These are phyloP conservation scores for Telopea speciosissima DNA, from an alignment of 177 flowering plant species.

Conservation along the genomic window DNA sequence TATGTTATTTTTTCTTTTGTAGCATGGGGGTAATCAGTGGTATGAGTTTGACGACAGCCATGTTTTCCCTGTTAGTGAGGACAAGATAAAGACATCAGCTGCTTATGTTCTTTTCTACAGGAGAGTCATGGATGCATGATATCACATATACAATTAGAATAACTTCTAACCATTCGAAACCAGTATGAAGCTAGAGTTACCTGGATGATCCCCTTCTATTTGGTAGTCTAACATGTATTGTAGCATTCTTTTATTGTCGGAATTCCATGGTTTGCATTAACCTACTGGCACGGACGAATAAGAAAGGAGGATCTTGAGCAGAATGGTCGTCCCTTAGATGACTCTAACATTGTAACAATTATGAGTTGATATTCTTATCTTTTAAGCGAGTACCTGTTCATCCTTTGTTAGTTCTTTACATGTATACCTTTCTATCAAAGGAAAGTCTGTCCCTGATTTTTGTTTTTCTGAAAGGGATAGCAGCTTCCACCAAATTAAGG, in stretches of 20 bases:
- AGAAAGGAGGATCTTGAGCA: conserved; percentile 3
- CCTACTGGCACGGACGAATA: background rate
- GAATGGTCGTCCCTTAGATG: conserved; percentile 14
- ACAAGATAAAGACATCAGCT: conserved; percentile 73
- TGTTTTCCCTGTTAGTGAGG: conserved; percentile 58
- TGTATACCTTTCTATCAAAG: conserved; percentile 10
- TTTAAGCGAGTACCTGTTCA: background rate
- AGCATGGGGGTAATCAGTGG: conserved; percentile 86
- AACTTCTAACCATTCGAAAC: conserved; percentile 12
- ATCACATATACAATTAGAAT: background rate
- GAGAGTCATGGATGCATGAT: conserved; percentile 45
- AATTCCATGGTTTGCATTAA: conserved; percentile 10
- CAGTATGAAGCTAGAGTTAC: conserved; percentile 4
- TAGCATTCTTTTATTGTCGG: conserved; percentile 30
- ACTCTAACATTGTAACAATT: conserved; percentile 23
- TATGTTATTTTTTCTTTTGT: conserved; percentile 10
- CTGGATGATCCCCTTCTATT: conserved; percentile 8
- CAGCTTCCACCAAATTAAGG: background rate
- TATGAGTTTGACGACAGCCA: conserved; percentile 85
- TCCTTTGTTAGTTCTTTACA: conserved; percentile 7
- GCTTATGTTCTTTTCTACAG: conserved; percentile 92
- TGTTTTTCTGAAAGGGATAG: background rate
- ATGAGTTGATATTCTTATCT: conserved; percentile 7
- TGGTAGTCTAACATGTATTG: conserved; percentile 14
- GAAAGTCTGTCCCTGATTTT: conserved; percentile 1